A percentile compares a stretch with the other conserved stretches of the same genome.
These are phyloP conservation scores for Protomyces pachydermus DNA, from an alignment of 1,139 yeast genomes.

Conservation along the genomic window DNA sequence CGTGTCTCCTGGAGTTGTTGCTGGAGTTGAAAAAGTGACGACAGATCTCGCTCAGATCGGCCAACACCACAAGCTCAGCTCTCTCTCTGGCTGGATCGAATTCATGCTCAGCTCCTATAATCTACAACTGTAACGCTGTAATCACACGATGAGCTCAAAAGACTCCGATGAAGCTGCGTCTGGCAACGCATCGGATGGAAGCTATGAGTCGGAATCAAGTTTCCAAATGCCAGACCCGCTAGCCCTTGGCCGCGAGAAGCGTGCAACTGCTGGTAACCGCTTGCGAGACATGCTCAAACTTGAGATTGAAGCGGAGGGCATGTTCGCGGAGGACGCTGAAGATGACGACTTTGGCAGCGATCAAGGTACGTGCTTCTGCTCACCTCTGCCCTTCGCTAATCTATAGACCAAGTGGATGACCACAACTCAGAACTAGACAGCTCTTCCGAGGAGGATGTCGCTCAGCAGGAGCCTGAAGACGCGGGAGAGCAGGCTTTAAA, in stretches of 20 bases:
- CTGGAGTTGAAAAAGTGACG: too few relatives aligned
- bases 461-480: constrained; percentile 33
- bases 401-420: constrained; percentile 41
- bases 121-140: too few relatives aligned
- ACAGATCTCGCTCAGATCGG: too few relatives aligned
- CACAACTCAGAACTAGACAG: constrained; percentile 30
- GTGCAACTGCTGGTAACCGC: constrained; percentile 88
- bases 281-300: constrained; percentile 66
- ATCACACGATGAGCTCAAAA: too few relatives aligned
- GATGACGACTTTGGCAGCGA: constrained; percentile 61
- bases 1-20: too few relatives aligned
- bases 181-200: background rate
- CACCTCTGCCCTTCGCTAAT: background rate
- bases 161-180: background rate
- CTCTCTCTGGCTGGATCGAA: too few relatives aligned
- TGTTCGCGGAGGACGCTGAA: constrained; percentile 80
- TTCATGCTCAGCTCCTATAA: too few relatives aligned
- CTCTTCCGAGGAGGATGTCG: constrained; percentile 33
- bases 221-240: constrained; percentile 32
- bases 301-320: constrained; percentile 52
- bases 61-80: too few relatives aligned
- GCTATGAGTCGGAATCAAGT: background rate
- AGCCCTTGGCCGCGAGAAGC: constrained; percentile 44
- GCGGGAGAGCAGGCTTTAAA: constrained; percentile 38
- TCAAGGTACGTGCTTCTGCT: constrained; percentile 6